phyloP scores from a whole-genome alignment of 2,329 filamentous ascomycete genomes.

The Claviceps sp. region DNA sequence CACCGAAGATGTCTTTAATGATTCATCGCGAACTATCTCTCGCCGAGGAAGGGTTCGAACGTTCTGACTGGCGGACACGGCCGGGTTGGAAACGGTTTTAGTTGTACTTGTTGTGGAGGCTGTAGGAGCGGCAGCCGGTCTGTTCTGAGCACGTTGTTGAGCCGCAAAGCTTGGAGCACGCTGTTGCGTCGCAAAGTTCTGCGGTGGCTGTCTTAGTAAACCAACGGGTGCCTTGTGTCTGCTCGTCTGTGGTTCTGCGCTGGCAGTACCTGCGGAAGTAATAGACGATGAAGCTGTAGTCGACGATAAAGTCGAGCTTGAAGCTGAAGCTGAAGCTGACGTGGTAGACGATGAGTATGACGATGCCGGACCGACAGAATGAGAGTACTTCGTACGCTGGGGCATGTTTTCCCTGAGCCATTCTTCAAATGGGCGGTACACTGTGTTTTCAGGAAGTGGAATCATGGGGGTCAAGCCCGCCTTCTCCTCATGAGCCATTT shows the following conservation, averaged over 20 bases:
- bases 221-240: conserved; percentile 25
- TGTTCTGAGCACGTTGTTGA: conserved; percentile 47
- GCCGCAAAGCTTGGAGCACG: conserved; percentile 42
- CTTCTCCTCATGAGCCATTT: conserved; percentile 56
- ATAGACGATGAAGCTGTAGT: conserved; percentile 5
- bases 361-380: not conserved
- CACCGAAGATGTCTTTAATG: conserved; percentile 10
- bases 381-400: conserved; percentile 1
- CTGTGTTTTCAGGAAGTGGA: conserved; percentile 45
- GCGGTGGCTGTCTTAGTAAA: conserved; percentile 40
- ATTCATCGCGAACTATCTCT: conserved; percentile 15
- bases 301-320: conserved; percentile 3
- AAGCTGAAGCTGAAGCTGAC: not conserved
- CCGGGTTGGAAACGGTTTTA: conserved; percentile 13
- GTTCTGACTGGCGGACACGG: conserved; percentile 16
- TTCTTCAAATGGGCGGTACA: conserved; percentile 52
- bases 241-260: conserved; percentile 21
- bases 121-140: conserved; percentile 20
- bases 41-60: conserved; percentile 15
- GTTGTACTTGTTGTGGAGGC: conserved; percentile 16
- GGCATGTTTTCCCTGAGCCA: conserved; percentile 38
- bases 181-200: conserved; percentile 47
- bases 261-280: not conserved
- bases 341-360: conserved; percentile 8
- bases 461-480: conserved; percentile 50